phyloP scores from a whole-genome alignment of 176 grass and related monocot species.

The Typha latifolia region DNA sequence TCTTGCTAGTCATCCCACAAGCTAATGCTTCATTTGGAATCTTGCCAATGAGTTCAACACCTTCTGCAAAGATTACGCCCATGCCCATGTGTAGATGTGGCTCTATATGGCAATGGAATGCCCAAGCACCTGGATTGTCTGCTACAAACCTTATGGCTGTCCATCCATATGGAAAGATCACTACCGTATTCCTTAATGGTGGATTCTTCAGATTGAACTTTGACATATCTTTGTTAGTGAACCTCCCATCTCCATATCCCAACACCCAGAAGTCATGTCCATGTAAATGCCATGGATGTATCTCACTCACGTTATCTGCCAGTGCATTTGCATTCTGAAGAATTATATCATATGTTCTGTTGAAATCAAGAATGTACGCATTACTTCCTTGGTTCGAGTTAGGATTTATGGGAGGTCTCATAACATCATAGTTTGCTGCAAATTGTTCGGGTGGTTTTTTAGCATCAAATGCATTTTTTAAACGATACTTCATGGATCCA shows the following conservation, averaged over 20 bases:
- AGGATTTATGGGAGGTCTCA: conserved; percentile 41
- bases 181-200: conserved; percentile 68
- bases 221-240: conserved; percentile 6
- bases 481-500: conserved; percentile 47
- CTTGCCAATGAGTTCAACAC: conserved; percentile 22
- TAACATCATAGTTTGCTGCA: conserved; percentile 40
- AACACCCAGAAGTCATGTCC: conserved; percentile 89
- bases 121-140: conserved; percentile 70
- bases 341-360: conserved; percentile 46
- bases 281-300: conserved; percentile 79
- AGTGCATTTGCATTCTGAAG: conserved; percentile 69
- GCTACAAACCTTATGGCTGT: conserved; percentile 52
- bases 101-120: conserved; percentile 88
- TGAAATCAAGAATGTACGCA: conserved; percentile 22
- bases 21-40: conserved; percentile 45
- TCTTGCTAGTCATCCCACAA: conserved; percentile 35
- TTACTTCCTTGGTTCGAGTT: conserved; percentile 27
- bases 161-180: conserved; percentile 67
- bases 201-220: conserved; percentile 45
- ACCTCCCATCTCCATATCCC: conserved; percentile 54
- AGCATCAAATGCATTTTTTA: conserved; percentile 37
- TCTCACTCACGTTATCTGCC: conserved; percentile 29
- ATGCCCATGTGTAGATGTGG: conserved; percentile 78
- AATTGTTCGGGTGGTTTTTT: conserved; percentile 40
- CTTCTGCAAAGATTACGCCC: conserved; percentile 65